These are phyloP conservation scores for Albophoma yamanashiensis DNA, from an alignment of 2,329 filamentous ascomycete species.

Conservation along the genomic window DNA sequence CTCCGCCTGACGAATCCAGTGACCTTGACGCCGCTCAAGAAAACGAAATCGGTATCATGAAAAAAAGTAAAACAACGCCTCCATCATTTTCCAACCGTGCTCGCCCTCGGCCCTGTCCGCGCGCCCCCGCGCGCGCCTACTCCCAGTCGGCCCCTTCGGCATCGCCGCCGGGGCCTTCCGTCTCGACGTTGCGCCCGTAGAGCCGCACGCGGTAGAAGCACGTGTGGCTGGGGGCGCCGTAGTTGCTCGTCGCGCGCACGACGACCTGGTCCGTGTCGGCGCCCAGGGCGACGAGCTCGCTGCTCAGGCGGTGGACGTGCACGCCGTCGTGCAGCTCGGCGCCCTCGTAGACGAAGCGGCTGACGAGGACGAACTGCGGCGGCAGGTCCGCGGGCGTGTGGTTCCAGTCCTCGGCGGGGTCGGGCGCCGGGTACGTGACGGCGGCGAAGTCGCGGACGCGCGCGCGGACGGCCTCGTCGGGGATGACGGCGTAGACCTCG, in stretches of 20 bases:
- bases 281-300: constrained; percentile 35
- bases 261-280: constrained; percentile 41
- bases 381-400: constrained; percentile 14
- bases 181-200: constrained; percentile 32
- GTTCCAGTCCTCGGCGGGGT: constrained; percentile 16
- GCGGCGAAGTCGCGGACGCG: constrained; percentile 32
- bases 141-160: background rate
- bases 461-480: constrained; percentile 29
- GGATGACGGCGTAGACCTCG: constrained; percentile 57
- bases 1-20: background rate
- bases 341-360: constrained; percentile 42
- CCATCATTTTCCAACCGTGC: background rate
- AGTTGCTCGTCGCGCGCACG: constrained; percentile 46
- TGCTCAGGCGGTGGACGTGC: constrained; percentile 42
- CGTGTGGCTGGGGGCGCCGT: constrained; percentile 47
- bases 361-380: constrained; percentile 44
- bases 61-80: background rate
- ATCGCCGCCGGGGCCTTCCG: no score
- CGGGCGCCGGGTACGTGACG: constrained; percentile 27
- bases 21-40: background rate
- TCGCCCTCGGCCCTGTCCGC: no score
- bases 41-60: background rate
- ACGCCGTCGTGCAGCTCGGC: constrained; percentile 29
- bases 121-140: background rate
- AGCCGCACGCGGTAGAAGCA: constrained; percentile 56